phyloP scores from a whole-genome alignment of 192 early-diverging fungal genomes.

The Jimgerdemannia flammicorona region DNA sequence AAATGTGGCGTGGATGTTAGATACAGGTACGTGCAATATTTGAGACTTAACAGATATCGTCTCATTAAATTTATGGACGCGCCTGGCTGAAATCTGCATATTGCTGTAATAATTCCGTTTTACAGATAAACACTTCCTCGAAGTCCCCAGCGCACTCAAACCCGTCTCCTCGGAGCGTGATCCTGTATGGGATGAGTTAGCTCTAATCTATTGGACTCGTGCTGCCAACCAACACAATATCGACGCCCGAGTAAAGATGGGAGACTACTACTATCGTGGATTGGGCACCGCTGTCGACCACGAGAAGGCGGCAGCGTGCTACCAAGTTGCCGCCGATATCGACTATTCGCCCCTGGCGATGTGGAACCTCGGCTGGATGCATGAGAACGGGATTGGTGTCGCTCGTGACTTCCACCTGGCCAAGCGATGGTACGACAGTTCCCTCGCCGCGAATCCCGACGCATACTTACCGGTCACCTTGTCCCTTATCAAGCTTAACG shows the following conservation, averaged over 20 bases:
- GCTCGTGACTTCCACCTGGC: slow-evolving; percentile 89
- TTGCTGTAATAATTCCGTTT: neutral
- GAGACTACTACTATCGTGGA: slow-evolving; percentile 90
- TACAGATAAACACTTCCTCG: slow-evolving; percentile 9
- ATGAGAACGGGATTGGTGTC: slow-evolving; percentile 91
- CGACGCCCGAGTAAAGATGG: slow-evolving; percentile 88
- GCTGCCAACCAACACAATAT: slow-evolving; percentile 91
- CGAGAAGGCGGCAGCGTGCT: slow-evolving; percentile 77
- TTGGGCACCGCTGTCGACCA: slow-evolving; percentile 64
- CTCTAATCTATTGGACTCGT: slow-evolving; percentile 88
- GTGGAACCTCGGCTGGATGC: slow-evolving; percentile 97
- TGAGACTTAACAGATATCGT: neutral
- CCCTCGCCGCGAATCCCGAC: slow-evolving; percentile 73
- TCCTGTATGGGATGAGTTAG: slow-evolving; percentile 44
- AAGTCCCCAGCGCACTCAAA: neutral
- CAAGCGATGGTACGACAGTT: slow-evolving; percentile 87
- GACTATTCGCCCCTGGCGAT: slow-evolving; percentile 81
- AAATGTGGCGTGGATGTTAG: slow-evolving; percentile 89
- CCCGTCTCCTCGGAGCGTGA: slow-evolving; percentile 3
- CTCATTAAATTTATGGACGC: neutral
- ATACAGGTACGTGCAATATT: slow-evolving; percentile 38
- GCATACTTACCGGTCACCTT: slow-evolving; percentile 75
- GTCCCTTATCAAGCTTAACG: slow-evolving; percentile 67
- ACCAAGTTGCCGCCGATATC: slow-evolving; percentile 75
- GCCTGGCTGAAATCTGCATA: neutral